phyloP scores from a whole-genome alignment of 805 yeast genomes.

The Geotrichum ghanense region DNA sequence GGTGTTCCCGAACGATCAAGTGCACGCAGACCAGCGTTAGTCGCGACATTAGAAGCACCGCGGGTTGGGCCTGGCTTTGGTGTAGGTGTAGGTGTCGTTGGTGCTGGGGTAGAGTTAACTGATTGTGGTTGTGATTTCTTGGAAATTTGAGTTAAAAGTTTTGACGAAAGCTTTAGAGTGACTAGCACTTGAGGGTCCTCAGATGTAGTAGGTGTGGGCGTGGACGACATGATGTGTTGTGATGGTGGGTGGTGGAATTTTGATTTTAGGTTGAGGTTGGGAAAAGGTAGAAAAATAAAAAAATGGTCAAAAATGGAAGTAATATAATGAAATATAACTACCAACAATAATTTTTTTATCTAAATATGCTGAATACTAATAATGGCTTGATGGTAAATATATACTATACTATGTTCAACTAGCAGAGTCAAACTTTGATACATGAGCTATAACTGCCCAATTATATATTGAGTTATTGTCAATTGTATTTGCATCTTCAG shows the following conservation, averaged over 20 bases:
- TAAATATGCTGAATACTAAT: no score
- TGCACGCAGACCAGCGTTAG: conserved; percentile 26
- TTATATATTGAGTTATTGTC: no score
- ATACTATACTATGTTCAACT: no score
- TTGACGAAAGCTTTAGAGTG: not conserved
- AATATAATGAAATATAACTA: not conserved
- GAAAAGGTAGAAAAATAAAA: conserved; percentile 1
- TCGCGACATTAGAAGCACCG: conserved; percentile 17
- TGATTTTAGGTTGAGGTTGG: not conserved
- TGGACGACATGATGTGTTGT: not conserved
- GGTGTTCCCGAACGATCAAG: conserved; percentile 35
- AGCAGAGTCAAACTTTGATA: no score
- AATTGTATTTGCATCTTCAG: no score
- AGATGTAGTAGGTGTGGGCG: not conserved
- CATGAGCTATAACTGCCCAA: no score
- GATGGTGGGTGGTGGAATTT: no score
- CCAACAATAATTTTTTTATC: not conserved
- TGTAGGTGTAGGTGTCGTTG: conserved; percentile 5
- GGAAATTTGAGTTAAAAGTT: not conserved
- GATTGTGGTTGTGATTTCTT: not conserved
- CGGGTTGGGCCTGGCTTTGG: conserved; percentile 15
- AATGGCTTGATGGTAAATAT: no score
- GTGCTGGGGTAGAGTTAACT: conserved; percentile 4
- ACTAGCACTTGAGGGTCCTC: conserved; percentile 2
- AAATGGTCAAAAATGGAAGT: not conserved